Evolutionary conservation across 129 eudicot genomes (phyloP), one percentile per base, ranked within the genome.

Genomic region (Arctium lappa): DNA sequence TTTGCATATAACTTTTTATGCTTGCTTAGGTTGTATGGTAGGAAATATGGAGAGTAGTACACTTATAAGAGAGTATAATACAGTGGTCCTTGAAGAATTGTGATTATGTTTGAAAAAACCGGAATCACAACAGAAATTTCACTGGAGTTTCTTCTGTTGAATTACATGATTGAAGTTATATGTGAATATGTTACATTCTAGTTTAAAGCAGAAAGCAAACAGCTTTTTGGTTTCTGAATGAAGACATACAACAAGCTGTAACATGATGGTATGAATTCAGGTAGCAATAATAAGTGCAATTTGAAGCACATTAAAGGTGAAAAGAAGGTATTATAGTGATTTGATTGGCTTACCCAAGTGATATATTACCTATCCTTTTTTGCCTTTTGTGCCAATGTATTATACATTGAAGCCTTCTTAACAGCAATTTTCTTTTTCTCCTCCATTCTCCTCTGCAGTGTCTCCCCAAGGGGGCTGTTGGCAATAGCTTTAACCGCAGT

Each of bases 401-500:
- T 85, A 71, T 88, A 90, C 15, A 80, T 76, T 3, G 88, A 79
- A 42, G 97, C 91, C 30, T 88, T 88, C 1, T 63, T 71, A 10
- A 91, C 27, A 30, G 86, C 92, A 48, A 78, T 53, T 86, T 84
- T 84, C 89, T 96, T 96, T 48, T 74, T 86, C 69, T 88, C 89
- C 87, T 86, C 89, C 91, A 96, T 74, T 75, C 93, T 92, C 69
- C 82, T 82, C 84, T 88, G 94, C 2, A 96, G 89, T 1, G 84
- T 30, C 85, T 90, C 94, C 4, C 98, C 98, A 8, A 93, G 88
- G 42, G 99, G 92, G 29, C 99, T 93, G 74, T 93, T 93, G 82
- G 99, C 99, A 0, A 96, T 91, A n/a, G 91, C 91, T 91, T 96
- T 96, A 13, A 96, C 99, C 1, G 97, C 96, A 38, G 97, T 90